Evolutionary conservation across 78 protist species (phyloP).

Genomic region (Planoprotostelium fungivorum): DNA sequence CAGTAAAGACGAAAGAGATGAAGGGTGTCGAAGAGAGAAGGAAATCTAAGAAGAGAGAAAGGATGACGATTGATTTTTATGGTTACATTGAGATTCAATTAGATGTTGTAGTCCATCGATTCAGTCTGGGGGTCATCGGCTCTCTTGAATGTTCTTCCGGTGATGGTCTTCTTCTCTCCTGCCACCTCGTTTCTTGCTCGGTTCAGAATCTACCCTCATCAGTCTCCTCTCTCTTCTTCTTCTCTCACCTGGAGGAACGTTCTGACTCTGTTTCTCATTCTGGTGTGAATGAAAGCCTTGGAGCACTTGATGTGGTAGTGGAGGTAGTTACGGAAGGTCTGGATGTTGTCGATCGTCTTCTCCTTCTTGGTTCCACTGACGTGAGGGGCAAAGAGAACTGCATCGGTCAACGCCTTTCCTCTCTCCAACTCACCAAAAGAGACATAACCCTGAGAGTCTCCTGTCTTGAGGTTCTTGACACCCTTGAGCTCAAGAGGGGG

Average conservation of each 20-base stretch:
- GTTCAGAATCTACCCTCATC: no score
- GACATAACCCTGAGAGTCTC: constrained; percentile 62
- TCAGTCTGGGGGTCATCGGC: not conserved
- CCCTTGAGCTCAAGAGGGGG: constrained; percentile 61
- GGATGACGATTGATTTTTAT: no score
- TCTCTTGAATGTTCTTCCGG: not conserved
- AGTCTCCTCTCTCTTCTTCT: no score
- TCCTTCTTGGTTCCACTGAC: constrained; percentile 26
- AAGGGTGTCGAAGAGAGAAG: no score
- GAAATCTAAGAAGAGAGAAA: no score
- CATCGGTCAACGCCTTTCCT: not conserved
- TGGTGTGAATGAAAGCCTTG: constrained; percentile 89
- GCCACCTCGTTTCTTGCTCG: constrained; percentile 58
- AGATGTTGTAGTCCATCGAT: constrained; percentile 1
- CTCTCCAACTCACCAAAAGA: constrained; percentile 44
- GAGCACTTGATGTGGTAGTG: constrained; percentile 93
- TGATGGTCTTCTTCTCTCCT: not conserved
- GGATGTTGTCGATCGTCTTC: constrained; percentile 58
- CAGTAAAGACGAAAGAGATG: no score
- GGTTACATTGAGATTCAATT: not conserved
- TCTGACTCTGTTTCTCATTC: constrained; percentile 85
- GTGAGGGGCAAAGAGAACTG: constrained; percentile 58
- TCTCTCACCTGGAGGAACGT: constrained; percentile 66
- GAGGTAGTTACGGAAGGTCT: constrained; percentile 86
- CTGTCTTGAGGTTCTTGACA: constrained; percentile 54